Conservation (phyloP, 345 rosid genomes). For the Lepidium sativum region DNA sequence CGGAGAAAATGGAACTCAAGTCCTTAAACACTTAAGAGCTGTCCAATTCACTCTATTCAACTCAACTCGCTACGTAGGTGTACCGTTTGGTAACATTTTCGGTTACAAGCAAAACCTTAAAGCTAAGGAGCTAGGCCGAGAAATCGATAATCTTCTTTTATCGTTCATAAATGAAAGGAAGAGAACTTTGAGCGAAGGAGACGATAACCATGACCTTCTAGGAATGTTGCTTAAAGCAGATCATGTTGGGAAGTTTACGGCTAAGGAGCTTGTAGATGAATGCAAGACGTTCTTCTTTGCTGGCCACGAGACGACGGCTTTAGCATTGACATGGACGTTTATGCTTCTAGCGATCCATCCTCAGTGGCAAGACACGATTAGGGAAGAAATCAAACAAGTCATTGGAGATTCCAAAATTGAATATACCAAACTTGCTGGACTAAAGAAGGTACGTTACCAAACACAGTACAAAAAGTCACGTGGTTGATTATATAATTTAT, state of each 20-base stretch:
- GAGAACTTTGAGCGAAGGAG: constrained; percentile 3
- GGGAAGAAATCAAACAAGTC: constrained; percentile 71
- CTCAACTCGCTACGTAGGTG: constrained; percentile 75
- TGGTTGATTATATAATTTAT: constrained; percentile 9
- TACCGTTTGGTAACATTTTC: constrained; percentile 56
- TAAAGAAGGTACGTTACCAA: constrained; percentile 66
- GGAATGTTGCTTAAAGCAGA: constrained; percentile 49
- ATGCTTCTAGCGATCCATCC: constrained; percentile 70
- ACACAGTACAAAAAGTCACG: constrained; percentile 17
- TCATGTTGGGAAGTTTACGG: constrained; percentile 32
- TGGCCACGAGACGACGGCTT: constrained; percentile 91
- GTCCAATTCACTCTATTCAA: constrained; percentile 69
- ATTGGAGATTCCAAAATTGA: constrained; percentile 51
- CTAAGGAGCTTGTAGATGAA: constrained; percentile 69
- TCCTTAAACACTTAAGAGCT: constrained; percentile 56
- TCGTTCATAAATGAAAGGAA: constrained; percentile 48
- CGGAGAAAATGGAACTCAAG: constrained; percentile 44
- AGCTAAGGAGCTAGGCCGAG: constrained; percentile 53
- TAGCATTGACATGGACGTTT: constrained; percentile 84
- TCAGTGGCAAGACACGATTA: constrained; percentile 67
- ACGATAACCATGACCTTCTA: constrained; percentile 38
- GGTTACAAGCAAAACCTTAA: constrained; percentile 42
- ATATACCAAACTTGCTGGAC: constrained; percentile 54
- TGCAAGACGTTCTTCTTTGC: constrained; percentile 95
- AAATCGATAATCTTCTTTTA: constrained; percentile 57